These are phyloP conservation scores for Fusarium nodosum DNA, from an alignment of 2,329 filamentous ascomycete genomes.

Conservation along the genomic window DNA sequence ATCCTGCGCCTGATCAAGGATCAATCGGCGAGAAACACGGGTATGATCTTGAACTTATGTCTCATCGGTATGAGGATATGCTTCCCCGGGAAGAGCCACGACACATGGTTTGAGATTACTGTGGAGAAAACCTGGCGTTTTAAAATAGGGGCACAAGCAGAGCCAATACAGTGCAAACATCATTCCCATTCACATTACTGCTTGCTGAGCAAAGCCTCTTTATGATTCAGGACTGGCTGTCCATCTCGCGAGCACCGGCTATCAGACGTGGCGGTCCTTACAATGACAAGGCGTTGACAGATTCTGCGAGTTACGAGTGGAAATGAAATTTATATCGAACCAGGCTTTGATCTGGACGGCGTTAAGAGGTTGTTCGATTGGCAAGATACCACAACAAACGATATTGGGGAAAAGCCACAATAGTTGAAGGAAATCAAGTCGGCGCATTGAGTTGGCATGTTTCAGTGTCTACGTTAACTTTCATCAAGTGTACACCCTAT, in stretches of 20 bases:
- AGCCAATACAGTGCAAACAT: constrained; percentile 26
- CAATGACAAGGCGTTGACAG: not conserved
- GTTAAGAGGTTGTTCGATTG: constrained; percentile 20
- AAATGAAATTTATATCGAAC: constrained; percentile 4
- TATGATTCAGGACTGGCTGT: constrained; percentile 9
- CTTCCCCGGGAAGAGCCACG: constrained; percentile 64
- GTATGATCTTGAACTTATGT: constrained; percentile 64
- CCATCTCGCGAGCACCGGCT: not conserved
- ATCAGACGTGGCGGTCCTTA: not conserved
- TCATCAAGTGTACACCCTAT: constrained; percentile 47
- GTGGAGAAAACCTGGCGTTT: constrained; percentile 15
- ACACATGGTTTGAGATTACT: constrained; percentile 55
- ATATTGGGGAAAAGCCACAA: not conserved
- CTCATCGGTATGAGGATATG: constrained; percentile 71
- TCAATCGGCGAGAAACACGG: constrained; percentile 57
- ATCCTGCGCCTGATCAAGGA: constrained; percentile 54
- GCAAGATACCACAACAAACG: constrained; percentile 17
- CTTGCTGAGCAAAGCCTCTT: constrained; percentile 9
- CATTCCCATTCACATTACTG: constrained; percentile 13
- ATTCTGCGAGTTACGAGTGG: constrained; percentile 5
- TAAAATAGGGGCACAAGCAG: constrained; percentile 20
- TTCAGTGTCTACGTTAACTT: constrained; percentile 12
- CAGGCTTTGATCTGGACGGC: constrained; percentile 13
- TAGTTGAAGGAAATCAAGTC: not conserved
- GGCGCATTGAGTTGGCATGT: not conserved